Base-by-base conservation (phyloP, 768 basidiomycete species). In the Hemileccinum rubropunctum region DNA sequence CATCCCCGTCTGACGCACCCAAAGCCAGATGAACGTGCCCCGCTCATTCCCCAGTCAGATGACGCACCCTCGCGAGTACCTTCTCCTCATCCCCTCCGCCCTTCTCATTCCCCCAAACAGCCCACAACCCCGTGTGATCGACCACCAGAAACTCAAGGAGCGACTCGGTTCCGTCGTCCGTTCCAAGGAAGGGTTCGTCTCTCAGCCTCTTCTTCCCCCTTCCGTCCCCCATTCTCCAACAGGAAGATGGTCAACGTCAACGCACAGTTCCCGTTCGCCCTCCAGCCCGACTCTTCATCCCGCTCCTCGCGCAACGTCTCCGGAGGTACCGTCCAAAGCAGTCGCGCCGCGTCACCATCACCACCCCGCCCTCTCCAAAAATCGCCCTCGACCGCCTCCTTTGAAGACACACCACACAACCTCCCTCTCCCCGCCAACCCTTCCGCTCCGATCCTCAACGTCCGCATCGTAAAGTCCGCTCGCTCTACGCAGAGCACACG, bases 231-330 rank as follows among this genome's bases (percentile, higher is more conserved):
- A 27, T 47, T 6, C 44, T 13, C 43, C 47, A 26, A 30, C 63
- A 86, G 84, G 28, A 83, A 79, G 75, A 86, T 86, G 84, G 83
- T 86, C 55, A 84, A 85, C 48, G 76, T 86, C 13, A 76, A 76
- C 48, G 77, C 80, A 2, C 75, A 73, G 20, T 71, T 80, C 23
- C 84, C 84, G 0, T 86, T 86, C 68, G 80, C 81, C 59, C 71
- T 85, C 8, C 23, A 23, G 23, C 77, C 77, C 52, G 15, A 60
- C 26, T 63, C 68, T 3, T 52, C 58, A n/a, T 54, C 56, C 33
- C 63, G 57, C 2, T 64, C 66, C 45, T 62, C 65, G 23, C 69
- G 69, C 39, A 68, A 70, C 51, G 57, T 67, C 33, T 74, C 73
- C 15, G 64, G 65, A 3, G 63, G 56, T n/a, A 69, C 66, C 1